Evolutionary conservation across 257 asterid species (phyloP), one percentile per base, ranked within the genome.

Genomic region (Cruciata laevipes): DNA sequence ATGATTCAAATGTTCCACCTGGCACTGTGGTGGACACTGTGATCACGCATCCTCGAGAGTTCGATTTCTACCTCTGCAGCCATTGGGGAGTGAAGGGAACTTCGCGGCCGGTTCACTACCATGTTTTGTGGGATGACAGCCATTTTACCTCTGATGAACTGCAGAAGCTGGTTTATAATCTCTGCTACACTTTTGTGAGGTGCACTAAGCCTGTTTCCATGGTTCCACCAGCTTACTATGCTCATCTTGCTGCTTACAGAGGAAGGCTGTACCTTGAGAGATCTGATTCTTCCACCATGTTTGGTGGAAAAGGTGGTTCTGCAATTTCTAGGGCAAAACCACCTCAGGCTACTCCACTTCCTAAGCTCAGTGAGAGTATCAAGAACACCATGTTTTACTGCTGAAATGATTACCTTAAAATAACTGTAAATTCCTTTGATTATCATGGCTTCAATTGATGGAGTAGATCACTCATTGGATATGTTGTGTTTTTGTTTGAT

Each of bases 21-120:
- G 99, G 99, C 5, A 94, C 99, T 6, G 99, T 94, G 0, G 99
- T 94, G 53, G 99, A 94, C 56, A 85, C 87, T 0, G 87, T 79
- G 71, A 87, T 94, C 78, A 84, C 96, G 32, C 96, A 90, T 60
- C 96, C 96, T 3, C 76, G 75, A 1, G 96, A 87, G 23, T 94
- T 94, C 27, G 99, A 94, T 55, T 94, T 94, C 85, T 94, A 88
- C 32, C 91, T 94, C 0, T 94, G 99, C 51, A 90, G 97, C 81
- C 97, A 94, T 24, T 90, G 95, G 97, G 99, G 99, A 2, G 87
- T 77, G 3, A 94, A 87, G 75, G 99, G 99, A 4, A 94, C 99
- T 7, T 90, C 97, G 63, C 71, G 99, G 42, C 99, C 99, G 0
- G 80, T 91, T 1, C 97, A 88, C 71, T 94, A 94, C 73, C 96